These are phyloP conservation scores for Aspergillus ellipticus DNA, from an alignment of 495 filamentous ascomycete species.

Conservation along the genomic window DNA sequence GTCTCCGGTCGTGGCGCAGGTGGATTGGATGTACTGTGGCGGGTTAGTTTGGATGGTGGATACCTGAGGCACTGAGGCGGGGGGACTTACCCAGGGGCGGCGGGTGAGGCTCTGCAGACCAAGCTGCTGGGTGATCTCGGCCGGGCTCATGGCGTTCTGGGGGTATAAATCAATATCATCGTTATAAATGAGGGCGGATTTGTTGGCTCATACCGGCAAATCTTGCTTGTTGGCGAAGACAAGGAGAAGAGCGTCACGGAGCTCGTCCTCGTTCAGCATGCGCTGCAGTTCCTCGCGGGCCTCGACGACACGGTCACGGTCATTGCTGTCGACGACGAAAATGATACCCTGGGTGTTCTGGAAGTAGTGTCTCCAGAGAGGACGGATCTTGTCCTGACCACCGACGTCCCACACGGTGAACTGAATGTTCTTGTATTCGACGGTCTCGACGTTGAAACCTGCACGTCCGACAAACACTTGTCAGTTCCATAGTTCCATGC, in stretches of 20 bases:
- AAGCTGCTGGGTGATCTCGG: conserved; percentile 99
- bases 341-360: conserved; percentile 99
- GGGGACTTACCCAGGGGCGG: conserved; percentile 84
- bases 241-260: conserved; percentile 92
- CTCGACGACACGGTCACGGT: conserved; percentile 98
- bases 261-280: conserved; percentile 99
- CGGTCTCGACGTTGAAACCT: conserved; percentile 99
- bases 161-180: conserved; percentile 11
- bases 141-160: conserved; percentile 98
- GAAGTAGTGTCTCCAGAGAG: conserved; percentile 99
- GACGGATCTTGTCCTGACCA: conserved; percentile 99
- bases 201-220: conserved; percentile 73
- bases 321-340: conserved; percentile 99
- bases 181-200: not conserved
- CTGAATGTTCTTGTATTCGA: conserved; percentile 99
- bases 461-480: conserved; percentile 6
- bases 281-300: conserved; percentile 98
- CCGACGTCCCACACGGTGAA: conserved; percentile 99
- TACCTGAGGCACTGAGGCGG: not conserved
- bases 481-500: conserved; percentile 2
- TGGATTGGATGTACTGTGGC: conserved; percentile 95
- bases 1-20: conserved; percentile 97
- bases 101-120: conserved; percentile 97
- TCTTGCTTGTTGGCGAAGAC: conserved; percentile 99
- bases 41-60: not conserved